These are phyloP conservation scores for Arctostaphylos glauca DNA, from an alignment of 148 eudicot species.

Conservation along the genomic window DNA sequence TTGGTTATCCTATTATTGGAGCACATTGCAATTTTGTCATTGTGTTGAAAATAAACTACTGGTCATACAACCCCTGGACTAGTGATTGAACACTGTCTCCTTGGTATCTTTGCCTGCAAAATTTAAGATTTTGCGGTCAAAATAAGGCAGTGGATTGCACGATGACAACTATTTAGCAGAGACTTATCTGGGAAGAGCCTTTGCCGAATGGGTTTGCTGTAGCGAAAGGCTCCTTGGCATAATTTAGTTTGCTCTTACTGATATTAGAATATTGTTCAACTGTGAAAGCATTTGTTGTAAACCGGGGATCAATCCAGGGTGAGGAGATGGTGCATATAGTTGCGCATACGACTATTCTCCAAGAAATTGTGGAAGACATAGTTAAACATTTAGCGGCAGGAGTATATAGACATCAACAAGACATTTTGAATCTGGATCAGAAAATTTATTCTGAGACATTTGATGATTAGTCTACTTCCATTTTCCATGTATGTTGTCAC, in stretches of 20 bases:
- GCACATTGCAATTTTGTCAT: background rate
- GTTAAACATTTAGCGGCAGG: background rate
- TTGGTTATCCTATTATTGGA: background rate
- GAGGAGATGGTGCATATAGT: background rate
- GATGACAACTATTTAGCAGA: background rate
- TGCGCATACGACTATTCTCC: background rate
- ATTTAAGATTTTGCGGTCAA: background rate
- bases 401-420: background rate
- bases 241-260: background rate
- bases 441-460: background rate
- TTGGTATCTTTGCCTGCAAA: background rate
- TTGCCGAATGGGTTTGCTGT: background rate
- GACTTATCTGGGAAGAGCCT: background rate
- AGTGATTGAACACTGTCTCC: background rate
- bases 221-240: background rate
- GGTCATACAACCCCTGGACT: background rate
- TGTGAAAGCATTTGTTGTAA: background rate
- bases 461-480: background rate
- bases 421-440: background rate
- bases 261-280: background rate
- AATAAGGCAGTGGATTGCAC: background rate
- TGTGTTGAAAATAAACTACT: background rate
- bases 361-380: background rate
- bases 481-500: background rate
- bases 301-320: background rate